These are phyloP conservation scores for Hanseniaspora pseudoguilliermondii DNA, from an alignment of 805 yeast genomes.

Conservation along the genomic window DNA sequence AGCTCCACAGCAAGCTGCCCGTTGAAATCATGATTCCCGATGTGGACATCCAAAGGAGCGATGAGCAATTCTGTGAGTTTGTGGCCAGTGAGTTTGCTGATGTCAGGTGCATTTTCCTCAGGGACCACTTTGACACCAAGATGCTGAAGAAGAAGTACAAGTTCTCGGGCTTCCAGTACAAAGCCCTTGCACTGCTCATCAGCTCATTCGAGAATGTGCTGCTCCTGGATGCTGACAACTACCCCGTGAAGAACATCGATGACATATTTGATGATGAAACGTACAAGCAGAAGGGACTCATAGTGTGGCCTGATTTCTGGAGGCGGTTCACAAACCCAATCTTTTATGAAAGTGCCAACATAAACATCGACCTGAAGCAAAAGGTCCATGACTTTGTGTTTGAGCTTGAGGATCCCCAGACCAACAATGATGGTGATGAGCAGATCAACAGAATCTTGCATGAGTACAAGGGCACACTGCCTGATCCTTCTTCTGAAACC, in stretches of 20 bases:
- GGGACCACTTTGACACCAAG: constrained; percentile 39
- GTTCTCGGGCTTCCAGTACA: constrained; percentile 54
- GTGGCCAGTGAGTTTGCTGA: constrained; percentile 28
- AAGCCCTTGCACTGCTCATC: constrained; percentile 54
- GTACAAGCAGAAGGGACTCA: constrained; percentile 38
- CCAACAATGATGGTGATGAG: constrained; percentile 12
- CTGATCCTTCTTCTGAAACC: constrained; percentile 61
- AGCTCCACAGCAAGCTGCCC: constrained; percentile 46
- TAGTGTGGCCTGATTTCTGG: constrained; percentile 85
- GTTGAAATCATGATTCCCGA: constrained; percentile 65
- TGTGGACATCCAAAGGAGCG: constrained; percentile 45
- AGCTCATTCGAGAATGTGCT: constrained; percentile 63
- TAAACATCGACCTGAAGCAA: constrained; percentile 31
- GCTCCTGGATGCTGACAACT: constrained; percentile 63
- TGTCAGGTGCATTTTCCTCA: constrained; percentile 55
- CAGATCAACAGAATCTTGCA: constrained; percentile 33
- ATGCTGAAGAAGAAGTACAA: constrained; percentile 35
- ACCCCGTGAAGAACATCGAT: constrained; percentile 56
- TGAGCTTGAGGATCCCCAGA: constrained; percentile 24
- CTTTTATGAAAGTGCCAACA: constrained; percentile 56
- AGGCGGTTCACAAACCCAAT: constrained; percentile 65
- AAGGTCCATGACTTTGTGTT: constrained; percentile 29
- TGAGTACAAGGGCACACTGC: constrained; percentile 50
- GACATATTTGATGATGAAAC: constrained; percentile 45
- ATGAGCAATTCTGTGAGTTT: constrained; percentile 54